Evolutionary conservation across 2,329 filamentous ascomycete species (phyloP).

Genomic region (Microsporum audouinii): DNA sequence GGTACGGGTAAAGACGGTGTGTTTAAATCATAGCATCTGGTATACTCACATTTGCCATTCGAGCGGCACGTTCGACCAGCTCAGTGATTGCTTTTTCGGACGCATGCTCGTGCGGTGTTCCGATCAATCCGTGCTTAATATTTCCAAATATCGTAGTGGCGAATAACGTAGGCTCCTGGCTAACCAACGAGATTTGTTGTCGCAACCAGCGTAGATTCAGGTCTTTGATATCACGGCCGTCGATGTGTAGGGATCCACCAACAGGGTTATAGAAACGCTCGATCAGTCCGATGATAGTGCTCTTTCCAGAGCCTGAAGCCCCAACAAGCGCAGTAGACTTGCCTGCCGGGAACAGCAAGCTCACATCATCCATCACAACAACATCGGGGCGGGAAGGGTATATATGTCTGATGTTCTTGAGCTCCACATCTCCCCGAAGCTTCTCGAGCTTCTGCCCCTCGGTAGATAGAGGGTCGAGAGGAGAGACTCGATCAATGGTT

Average conservation of each 20-base stretch:
- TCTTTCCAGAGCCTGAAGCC: conserved; percentile 29
- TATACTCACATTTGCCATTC: neutral
- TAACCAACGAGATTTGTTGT: conserved; percentile 16
- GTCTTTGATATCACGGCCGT: conserved; percentile 25
- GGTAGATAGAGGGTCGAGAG: conserved; percentile 57
- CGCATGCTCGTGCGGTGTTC: conserved; percentile 12
- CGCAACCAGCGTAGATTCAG: conserved; percentile 20
- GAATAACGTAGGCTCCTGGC: conserved; percentile 17
- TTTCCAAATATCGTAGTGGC: conserved; percentile 13
- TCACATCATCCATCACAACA: conserved; percentile 26
- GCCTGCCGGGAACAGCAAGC: conserved; percentile 27
- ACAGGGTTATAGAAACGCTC: conserved; percentile 48
- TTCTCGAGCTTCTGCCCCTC: conserved; percentile 54
- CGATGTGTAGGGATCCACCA: conserved; percentile 23
- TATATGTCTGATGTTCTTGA: conserved; percentile 50
- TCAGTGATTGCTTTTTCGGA: conserved; percentile 10
- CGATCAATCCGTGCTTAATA: conserved; percentile 13
- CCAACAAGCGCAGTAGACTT: conserved; percentile 38
- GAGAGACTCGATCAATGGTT: conserved; percentile 69
- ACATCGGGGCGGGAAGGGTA: conserved; percentile 32
- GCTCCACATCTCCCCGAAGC: conserved; percentile 57
- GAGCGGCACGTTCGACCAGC: neutral
- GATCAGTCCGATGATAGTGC: conserved; percentile 39
- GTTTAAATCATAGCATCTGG: conserved; percentile 55
- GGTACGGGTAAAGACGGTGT: neutral